Base-by-base conservation (phyloP, 371 early-diverging fungal genomes). In the Mucor piriformis region DNA sequence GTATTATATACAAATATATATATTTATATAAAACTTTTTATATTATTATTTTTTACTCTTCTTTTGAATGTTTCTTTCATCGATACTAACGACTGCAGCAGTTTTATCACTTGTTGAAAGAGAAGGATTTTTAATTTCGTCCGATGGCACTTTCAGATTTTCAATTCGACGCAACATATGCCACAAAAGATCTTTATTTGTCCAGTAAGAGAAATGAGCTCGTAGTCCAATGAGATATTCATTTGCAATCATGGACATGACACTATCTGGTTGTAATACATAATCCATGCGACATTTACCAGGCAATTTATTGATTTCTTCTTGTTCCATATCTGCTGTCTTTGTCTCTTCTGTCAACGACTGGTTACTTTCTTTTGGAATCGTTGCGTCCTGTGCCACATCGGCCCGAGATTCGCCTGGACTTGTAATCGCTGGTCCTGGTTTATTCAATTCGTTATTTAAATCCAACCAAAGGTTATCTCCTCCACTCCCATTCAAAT, bases 161-260 rank as follows among this genome's bases (percentile, higher is more conserved):
- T 80, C 81, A 23, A 80, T 50, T 6, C 70, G 67, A 33, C 77
- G 59, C 21, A 80, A 57, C 40, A 80, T 73, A 54, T 80, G 81
- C 81, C 81, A 80, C 13, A 76, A 48, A 15, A 81, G 52, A 56
- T 81, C 81, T 59, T 81, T 81, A 50, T 74, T 81, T 18, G 76
- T 77, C 77, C 81, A 81, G 43, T 77, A 81, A 3, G 77, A 81
- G 51, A 81, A 81, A 56, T 81, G 81, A 3, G 81, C 81, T 15
- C 81, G 57, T 8, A 81, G 47, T 1, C 81, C 81, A 8, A 81
- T 74, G 5, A 81, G 58, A 47, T 81, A 81, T 49, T 81, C 81
- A 54, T 81, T 81, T 0, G 77, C 74, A 49, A 81, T 75, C 81
- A 81, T 81, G 24, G 75, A 71, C 76, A 81, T 77, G 16, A 77